Evolutionary conservation across 805 yeast species (phyloP), one percentile per base, ranked within the genome.

Genomic region (Schwanniomyces vanrijiae): DNA sequence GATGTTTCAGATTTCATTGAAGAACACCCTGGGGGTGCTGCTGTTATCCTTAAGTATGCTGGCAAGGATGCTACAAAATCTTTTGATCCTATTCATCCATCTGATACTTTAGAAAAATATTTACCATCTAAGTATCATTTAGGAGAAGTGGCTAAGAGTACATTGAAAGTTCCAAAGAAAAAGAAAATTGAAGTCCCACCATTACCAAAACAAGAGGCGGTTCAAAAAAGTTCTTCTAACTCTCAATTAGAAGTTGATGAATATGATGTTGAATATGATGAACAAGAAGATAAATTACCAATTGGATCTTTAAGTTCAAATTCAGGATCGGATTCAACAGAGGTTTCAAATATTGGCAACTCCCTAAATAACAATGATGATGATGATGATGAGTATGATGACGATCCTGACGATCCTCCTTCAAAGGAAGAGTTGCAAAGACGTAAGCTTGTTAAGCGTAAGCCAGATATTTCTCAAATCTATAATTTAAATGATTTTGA

Each of bases 81-180:
- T 8, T 92, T 90, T 61, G 88, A 86, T 49, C 96, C 96, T 16
- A 77, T 92, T 50, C 99, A 92, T 65, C 94, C 98, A 0, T 80
- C 85, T n/a, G 96, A 90, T 56, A 86, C 89, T 5, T 74, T 92
- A 45, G 83, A 80, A 24, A 83, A 84, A 59, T 83, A 82, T 55
- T 65, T 88, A 33, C 95, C 64, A 2, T 53, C 57, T 4, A 59
- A 70, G 47, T 61, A 59, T 33, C 75, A 68, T 48, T 54, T 59
- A 42, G 77, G 77, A 1, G 67, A 61, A 9, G 71, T 69, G 13
- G 39, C 19, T 21, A 19, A 37, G 25, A 37, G 25, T 7, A 69
- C 58, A 28, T 38, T 37, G 42, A 37, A 37, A 16, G 31, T 21
- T 33, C 31, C 35, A 26, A 39, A 21, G n/a, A 43, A 45, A 26